Conservation (phyloP, 345 rosid genomes). For the Aurinia saxatilis region DNA sequence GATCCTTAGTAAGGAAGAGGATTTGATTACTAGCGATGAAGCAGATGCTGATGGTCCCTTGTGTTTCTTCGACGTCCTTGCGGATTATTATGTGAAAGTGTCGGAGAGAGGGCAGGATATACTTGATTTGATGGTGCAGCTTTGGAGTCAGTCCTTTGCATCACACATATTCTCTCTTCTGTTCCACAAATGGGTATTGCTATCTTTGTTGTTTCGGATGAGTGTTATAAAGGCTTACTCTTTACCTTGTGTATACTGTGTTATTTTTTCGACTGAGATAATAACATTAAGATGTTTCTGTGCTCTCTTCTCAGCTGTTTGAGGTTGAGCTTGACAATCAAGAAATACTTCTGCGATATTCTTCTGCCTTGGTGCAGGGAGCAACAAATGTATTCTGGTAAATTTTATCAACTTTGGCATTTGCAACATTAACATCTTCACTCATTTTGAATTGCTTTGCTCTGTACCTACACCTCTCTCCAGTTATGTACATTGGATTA, state of each 20-base stretch:
- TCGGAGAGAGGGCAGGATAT: slow-evolving; percentile 69
- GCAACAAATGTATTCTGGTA: slow-evolving; percentile 99
- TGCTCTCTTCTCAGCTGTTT: slow-evolving; percentile 54
- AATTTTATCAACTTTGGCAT: neutral
- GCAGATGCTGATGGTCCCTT: slow-evolving; percentile 39
- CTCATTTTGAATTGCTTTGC: no score
- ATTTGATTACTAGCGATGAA: slow-evolving; percentile 42
- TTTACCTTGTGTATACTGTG: no score
- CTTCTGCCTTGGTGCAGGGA: slow-evolving; percentile 96
- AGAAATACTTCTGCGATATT: slow-evolving; percentile 79
- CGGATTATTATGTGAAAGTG: slow-evolving; percentile 64
- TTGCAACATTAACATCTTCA: no score
- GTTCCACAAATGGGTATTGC: slow-evolving; percentile 90
- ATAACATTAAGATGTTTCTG: no score
- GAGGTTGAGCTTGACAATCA: slow-evolving; percentile 68
- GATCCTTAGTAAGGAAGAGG: slow-evolving; percentile 62
- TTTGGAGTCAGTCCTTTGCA: slow-evolving; percentile 98
- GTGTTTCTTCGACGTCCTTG: slow-evolving; percentile 86
- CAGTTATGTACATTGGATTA: no score
- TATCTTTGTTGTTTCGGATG: no score
- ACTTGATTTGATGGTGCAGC: slow-evolving; percentile 83
- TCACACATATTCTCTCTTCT: slow-evolving; percentile 79
- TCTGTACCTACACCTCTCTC: no score
- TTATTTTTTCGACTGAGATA: neutral
- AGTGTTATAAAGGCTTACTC: neutral